Percentiles rank a stretch among this genome's conserved stretches.
phyloP scores from a whole-genome alignment of 2,329 filamentous ascomycete genomes.

The Fusarium temperatum region DNA sequence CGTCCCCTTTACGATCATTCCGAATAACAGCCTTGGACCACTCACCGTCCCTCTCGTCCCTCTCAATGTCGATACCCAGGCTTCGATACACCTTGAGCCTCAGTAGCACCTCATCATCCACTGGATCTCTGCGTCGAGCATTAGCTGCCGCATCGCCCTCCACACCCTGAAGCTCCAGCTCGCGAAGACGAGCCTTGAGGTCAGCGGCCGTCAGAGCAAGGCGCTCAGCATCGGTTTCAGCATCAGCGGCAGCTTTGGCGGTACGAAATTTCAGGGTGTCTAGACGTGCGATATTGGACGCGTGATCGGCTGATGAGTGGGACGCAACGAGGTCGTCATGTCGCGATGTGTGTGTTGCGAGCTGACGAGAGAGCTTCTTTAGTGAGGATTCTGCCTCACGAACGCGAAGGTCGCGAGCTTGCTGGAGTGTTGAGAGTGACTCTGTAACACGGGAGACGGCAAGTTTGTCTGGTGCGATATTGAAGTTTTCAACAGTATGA shows the following conservation, averaged over 20 bases:
- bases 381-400: constrained; percentile 73
- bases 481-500: constrained; percentile 94
- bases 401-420: constrained; percentile 82
- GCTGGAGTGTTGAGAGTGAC: constrained; percentile 82
- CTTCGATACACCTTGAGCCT: constrained; percentile 91
- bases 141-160: constrained; percentile 66
- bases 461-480: constrained; percentile 86
- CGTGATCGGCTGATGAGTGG: constrained; percentile 83
- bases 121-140: constrained; percentile 51
- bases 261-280: constrained; percentile 95
- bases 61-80: constrained; percentile 87
- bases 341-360: constrained; percentile 78
- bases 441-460: constrained; percentile 85
- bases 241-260: constrained; percentile 88
- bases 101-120: constrained; percentile 73
- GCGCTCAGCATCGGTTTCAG: constrained; percentile 96
- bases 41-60: constrained; percentile 76
- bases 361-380: constrained; percentile 77
- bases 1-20: constrained; percentile 87
- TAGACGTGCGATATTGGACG: constrained; percentile 82
- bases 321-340: constrained; percentile 78
- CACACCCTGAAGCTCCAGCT: constrained; percentile 86
- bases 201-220: constrained; percentile 80
- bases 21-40: constrained; percentile 87
- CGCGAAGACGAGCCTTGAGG: constrained; percentile 77